phyloP scores from a whole-genome alignment of 2,329 filamentous ascomycete genomes.

The Rhinocladiella mackenziei region DNA sequence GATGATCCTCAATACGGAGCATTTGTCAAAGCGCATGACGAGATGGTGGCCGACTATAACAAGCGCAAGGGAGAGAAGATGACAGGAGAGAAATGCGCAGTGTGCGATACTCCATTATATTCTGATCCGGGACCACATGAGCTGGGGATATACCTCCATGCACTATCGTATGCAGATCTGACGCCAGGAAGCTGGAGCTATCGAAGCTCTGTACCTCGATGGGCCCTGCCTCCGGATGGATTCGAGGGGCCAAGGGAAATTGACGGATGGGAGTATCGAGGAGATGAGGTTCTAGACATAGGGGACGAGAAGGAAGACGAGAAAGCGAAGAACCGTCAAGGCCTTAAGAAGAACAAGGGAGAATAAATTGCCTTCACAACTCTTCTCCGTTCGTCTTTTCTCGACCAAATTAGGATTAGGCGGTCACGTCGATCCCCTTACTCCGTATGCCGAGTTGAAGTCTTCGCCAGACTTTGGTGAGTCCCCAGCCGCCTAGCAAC shows the following conservation, averaged over 20 bases:
- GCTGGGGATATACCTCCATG: slow-evolving; percentile 89
- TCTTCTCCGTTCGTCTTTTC: not conserved
- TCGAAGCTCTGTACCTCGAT: slow-evolving; percentile 74
- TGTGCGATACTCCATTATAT: slow-evolving; percentile 85
- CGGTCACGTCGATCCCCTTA: too few species aligned
- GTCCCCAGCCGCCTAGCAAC: too few species aligned
- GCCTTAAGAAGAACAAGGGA: slow-evolving; percentile 24
- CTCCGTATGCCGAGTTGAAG: too few species aligned
- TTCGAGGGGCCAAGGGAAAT: slow-evolving; percentile 67
- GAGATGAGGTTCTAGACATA: slow-evolving; percentile 36
- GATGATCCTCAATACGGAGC: slow-evolving; percentile 23
- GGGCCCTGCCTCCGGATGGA: slow-evolving; percentile 78
- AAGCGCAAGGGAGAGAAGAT: slow-evolving; percentile 89
- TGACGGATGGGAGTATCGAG: slow-evolving; percentile 42
- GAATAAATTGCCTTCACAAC: too few species aligned
- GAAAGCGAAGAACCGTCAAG: slow-evolving; percentile 25
- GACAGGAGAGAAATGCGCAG: slow-evolving; percentile 74
- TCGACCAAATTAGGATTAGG: not conserved
- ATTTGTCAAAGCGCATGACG: slow-evolving; percentile 51
- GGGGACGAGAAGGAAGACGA: slow-evolving; percentile 35
- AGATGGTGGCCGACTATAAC: slow-evolving; percentile 86
- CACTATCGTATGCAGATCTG: slow-evolving; percentile 79
- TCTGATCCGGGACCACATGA: slow-evolving; percentile 89
- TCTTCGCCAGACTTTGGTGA: too few species aligned
- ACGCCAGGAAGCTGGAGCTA: slow-evolving; percentile 77